Conservation (phyloP, 305 asterid genomes). For the Lippia alba region DNA sequence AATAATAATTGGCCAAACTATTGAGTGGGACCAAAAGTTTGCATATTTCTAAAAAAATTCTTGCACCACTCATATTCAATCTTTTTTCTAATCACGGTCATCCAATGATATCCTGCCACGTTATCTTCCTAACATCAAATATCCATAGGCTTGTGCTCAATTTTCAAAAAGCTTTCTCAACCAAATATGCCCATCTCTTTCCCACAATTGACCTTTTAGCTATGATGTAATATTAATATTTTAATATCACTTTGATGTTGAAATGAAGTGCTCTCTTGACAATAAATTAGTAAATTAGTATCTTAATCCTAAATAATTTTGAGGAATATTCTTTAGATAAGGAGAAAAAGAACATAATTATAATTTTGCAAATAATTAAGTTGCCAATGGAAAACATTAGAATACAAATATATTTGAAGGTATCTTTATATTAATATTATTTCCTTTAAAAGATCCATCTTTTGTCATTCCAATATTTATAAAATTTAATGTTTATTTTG, state of each 20-base stretch:
- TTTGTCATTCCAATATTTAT: too few relatives aligned
- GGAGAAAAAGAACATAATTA: too few relatives aligned
- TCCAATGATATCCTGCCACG: conserved; percentile 4
- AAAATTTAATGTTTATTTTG: not conserved
- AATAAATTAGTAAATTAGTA: too few relatives aligned
- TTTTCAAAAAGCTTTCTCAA: not conserved
- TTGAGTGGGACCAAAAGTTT: conserved; percentile 10
- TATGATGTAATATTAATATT: not conserved
- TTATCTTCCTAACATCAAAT: not conserved
- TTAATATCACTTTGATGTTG: not conserved
- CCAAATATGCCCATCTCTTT: not conserved
- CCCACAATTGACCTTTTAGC: not conserved
- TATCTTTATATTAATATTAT: too few relatives aligned
- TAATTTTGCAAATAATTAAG: too few relatives aligned
- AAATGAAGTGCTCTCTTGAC: not conserved
- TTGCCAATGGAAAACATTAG: too few relatives aligned
- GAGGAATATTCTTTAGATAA: too few relatives aligned
- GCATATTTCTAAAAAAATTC: not conserved
- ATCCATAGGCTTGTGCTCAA: not conserved
- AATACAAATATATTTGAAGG: too few relatives aligned
- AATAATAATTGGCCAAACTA: not conserved
- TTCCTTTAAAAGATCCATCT: too few relatives aligned
- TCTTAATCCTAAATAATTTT: too few relatives aligned
- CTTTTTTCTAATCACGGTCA: conserved; percentile 16
- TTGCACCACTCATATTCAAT: conserved; percentile 28